Conservation (phyloP, 2,329 filamentous ascomycete species). For the Venturia aucupariae region DNA sequence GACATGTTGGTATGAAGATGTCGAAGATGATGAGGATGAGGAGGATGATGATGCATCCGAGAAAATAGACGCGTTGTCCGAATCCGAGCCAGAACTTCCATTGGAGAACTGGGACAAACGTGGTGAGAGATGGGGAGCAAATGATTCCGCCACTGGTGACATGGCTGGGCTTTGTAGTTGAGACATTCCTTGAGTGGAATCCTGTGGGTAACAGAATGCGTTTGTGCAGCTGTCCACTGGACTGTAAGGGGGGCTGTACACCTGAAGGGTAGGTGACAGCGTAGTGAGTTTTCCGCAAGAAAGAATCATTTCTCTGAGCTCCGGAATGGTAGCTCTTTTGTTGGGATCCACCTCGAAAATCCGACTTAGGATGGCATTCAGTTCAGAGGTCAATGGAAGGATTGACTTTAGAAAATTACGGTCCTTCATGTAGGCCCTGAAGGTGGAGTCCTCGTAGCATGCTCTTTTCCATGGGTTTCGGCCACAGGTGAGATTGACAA, state of each 20-base stretch:
- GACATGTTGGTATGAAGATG: constrained; percentile 11
- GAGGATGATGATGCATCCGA: constrained; percentile 19
- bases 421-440: constrained; percentile 79
- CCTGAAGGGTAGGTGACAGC: constrained; percentile 3
- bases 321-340: constrained; percentile 69
- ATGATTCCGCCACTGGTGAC: constrained; percentile 20
- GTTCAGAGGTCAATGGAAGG: constrained; percentile 77
- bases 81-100: constrained; percentile 30
- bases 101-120: constrained; percentile 14
- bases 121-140: constrained; percentile 23
- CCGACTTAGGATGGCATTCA: constrained; percentile 76
- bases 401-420: constrained; percentile 86
- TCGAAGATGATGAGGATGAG: constrained; percentile 13
- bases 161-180: constrained; percentile 23
- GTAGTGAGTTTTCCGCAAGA: constrained; percentile 66
- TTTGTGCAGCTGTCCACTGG: constrained; percentile 8
- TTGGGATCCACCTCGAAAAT: constrained; percentile 83
- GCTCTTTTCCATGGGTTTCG: constrained; percentile 99
- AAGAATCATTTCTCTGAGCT: constrained; percentile 68
- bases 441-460: constrained; percentile 86
- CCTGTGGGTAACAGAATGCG: not conserved
- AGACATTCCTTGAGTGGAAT: constrained; percentile 18
- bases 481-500: constrained; percentile 95
- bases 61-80: constrained; percentile 32
- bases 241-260: constrained; percentile 8